Evolutionary conservation across 2,329 filamentous ascomycete species (phyloP).

Genomic region (Penicillium rolfsii): DNA sequence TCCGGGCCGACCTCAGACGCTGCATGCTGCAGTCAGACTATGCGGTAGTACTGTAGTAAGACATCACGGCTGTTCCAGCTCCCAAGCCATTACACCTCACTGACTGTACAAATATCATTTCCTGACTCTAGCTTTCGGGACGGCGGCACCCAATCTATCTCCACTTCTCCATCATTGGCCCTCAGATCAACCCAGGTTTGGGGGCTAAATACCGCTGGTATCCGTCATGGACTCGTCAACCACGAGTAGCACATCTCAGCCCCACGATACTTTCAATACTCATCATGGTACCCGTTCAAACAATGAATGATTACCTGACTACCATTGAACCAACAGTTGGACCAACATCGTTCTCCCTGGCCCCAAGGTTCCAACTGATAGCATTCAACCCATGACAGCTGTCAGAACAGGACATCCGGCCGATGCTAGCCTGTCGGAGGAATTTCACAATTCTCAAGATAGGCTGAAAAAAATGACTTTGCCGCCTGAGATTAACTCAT

Average conservation of each 20-base stretch:
- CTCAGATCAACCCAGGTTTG: neutral
- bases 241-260: no score
- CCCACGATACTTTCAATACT: neutral
- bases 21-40: no score
- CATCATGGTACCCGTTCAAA: neutral
- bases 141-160: neutral
- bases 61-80: neutral
- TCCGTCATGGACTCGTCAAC: neutral
- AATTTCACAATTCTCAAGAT: neutral
- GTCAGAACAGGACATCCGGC: neutral
- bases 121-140: neutral
- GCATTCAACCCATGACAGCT: neutral
- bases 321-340: neutral
- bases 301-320: neutral
- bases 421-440: neutral
- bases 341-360: conserved; percentile 1
- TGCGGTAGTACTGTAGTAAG: no score
- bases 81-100: neutral
- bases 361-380: neutral
- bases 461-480: neutral
- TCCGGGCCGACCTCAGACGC: neutral
- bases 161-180: neutral
- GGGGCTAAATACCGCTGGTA: neutral
- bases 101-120: neutral
- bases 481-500: neutral